Evolutionary conservation across 495 filamentous ascomycete species (phyloP).

Genomic region (Neurospora hispaniola): DNA sequence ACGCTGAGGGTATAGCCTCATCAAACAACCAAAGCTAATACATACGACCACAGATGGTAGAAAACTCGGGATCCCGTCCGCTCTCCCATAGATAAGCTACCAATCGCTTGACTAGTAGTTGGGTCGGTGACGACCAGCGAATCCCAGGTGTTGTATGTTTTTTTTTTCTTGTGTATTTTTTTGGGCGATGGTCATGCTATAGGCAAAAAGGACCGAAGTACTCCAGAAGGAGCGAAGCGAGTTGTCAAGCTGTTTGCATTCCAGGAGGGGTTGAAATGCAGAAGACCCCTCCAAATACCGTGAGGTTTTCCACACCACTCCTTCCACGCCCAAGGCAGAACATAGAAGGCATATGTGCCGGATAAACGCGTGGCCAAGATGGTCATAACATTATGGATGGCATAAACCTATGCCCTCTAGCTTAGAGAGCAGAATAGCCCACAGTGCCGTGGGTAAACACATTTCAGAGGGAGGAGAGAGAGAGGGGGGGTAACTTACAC

Average conservation of each 20-base stretch:
- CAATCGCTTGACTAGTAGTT: conserved; percentile 17
- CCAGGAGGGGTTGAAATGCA: not conserved
- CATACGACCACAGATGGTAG: conserved; percentile 3
- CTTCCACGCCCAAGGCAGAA: not conserved
- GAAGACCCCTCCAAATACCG: not conserved
- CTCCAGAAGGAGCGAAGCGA: not conserved
- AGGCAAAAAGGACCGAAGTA: not conserved
- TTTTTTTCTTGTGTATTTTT: conserved; percentile 21
- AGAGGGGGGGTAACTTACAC: not conserved
- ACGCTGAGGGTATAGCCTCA: not conserved
- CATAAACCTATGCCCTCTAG: not conserved
- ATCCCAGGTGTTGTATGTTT: conserved; percentile 32
- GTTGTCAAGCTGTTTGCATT: not conserved
- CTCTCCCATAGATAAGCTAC: conserved; percentile 29
- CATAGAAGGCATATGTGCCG: not conserved
- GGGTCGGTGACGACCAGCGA: conserved; percentile 32
- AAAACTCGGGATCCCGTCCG: conserved; percentile 24
- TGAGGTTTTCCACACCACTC: not conserved
- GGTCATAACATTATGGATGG: not conserved
- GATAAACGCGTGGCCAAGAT: not conserved
- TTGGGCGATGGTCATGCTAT: not conserved
- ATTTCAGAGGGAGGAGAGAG: not conserved
- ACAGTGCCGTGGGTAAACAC: not conserved
- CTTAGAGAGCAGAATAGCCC: not conserved
- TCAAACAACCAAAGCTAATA: not conserved